Base-by-base conservation (phyloP, 176 grass and related monocot genomes). In the Triticum timopheevii region DNA sequence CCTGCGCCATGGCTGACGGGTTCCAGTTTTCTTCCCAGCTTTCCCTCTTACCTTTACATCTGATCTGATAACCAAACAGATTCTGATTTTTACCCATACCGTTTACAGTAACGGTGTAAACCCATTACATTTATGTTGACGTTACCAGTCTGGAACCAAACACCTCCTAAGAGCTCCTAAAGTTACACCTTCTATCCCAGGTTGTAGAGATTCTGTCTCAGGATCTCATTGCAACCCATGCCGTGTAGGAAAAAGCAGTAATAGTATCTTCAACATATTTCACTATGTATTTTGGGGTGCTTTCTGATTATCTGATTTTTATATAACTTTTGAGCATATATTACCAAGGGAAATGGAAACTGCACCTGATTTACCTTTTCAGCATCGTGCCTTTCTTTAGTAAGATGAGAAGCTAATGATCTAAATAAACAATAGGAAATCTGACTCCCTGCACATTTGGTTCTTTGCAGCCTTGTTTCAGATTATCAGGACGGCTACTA, bases 401-500 rank as follows among this genome's bases (percentile, higher is more conserved):
- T 19, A 82, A 36, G 35, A 69, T 24, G 39, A 23, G 33, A 36
- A 73, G 45, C 19, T 62, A 35, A 2, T n/a, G 25, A 25, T 59
- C 19, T 35, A n/a, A 65, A 24, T 61, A 75, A 73, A 24, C 61
- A 75, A 11, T 76, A 20, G 20, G 59, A 38, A 80, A 42, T 82
- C 70, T 86, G 67, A 86, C 75, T 9, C 6, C 47, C 0, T 78
- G 2, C 39, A 65, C 3, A 30, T 69, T 28, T 83, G 44, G 27
- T 86, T 40, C 45, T 64, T 77, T 83, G 91, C 91, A 92, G 91
- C 91, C 69, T 76, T 92, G 69, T 92, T 92, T 80, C 91, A 92
- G 87, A 92, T 92, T 80, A 92, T 92, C 69, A 86, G 91, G 80
- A 89, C 80, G 0, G 90, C 91, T 3, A 87, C 91, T n/a, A 92